Evolutionary conservation across 257 asterid species (phyloP), one percentile per base, ranked within the genome.

Genomic region (Solanum chiquidenum): DNA sequence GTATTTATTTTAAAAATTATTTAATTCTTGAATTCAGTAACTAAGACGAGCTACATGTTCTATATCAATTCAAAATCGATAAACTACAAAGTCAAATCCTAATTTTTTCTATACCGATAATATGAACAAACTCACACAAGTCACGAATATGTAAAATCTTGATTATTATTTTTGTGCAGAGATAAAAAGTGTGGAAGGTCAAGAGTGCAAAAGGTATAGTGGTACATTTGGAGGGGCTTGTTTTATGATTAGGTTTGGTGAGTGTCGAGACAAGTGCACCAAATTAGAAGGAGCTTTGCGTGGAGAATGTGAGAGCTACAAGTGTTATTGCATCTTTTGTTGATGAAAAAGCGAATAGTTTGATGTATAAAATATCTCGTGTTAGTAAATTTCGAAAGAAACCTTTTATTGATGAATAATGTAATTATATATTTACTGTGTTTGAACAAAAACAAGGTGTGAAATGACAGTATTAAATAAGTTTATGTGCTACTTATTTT

Each of bases 211-310:
- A 82, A 82, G 71, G 20, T 52, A 29, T 35, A 82, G 86, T 82
- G 86, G 86, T 49, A 82, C 86, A 82, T 82, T 82, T 82, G 31
- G 31, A 49, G 86, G 71, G 86, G 12, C 86, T 82, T 82, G 46
- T 7, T 82, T 82, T 31, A 18, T 49, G 86, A 9, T 49, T 5
- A 82, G 86, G 3, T 49, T 82, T 29, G 86, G 71, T 9, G 86
- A 82, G 69, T 82, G 72, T 64, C 31, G 25, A n/a, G 7, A 64
- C 31, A 82, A 82, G 35, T 82, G 86, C 86, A 82, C 86, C 69
- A 82, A 82, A 49, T 29, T 49, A 29, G 85, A 82, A 58, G 86
- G 86, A 82, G 86, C 86, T 49, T 9, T 82, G 1, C 69, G 86
- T 9, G 86, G 69, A 29, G 31, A 82, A 82, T 82, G 86, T 82